Base-by-base conservation (phyloP, 2,329 filamentous ascomycete species). In the Xylariales sp. region DNA sequence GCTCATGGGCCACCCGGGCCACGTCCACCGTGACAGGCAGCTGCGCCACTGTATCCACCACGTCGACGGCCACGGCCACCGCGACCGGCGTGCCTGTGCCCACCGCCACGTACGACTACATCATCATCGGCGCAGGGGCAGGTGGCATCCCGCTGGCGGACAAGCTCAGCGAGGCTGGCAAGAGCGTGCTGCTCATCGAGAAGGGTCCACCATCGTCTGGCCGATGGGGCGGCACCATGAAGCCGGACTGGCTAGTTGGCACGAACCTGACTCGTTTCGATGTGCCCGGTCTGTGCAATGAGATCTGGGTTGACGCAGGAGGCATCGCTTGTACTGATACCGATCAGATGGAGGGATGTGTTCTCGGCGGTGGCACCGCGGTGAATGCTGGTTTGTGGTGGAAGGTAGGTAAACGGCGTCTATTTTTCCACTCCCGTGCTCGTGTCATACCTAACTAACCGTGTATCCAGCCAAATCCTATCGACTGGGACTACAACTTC, bases 301-400 rank as follows among this genome's bases (percentile, higher is more conserved):
- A 85, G 59, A 83, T 87, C 49, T 84, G 80, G 74, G 63, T 69
- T 6, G 74, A 83, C 52, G 78, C 76, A 11, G 65, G 67, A 5
- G 81, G 78, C 24, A 78, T 85, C 46, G 76, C 77, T 30, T 88
- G 83, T 59, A 70, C 69, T 5, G 83, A 87, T 56, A 80, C 77
- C 10, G 81, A 83, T 46, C 78, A 83, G 51, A 85, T 85, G 79
- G 79, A 81, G n/a, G 83, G 81, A 11, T 87, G 83, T 47, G 69
- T 87, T 28, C 71, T 87, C 6, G 83, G 83, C 37, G 83, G 83
- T 41, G 78, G 78, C 6, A 75, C 77, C 18, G 75, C 78, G 29
- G 69, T 86, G 48, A 87, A 86, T 49, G 78, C 81, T 36, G 80
- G 78, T 37, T 66, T 85, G 20, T 85, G 78, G 73, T 83, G 77